These are phyloP conservation scores for Persicaria maculosa DNA, from an alignment of 148 eudicot genomes.

Conservation along the genomic window DNA sequence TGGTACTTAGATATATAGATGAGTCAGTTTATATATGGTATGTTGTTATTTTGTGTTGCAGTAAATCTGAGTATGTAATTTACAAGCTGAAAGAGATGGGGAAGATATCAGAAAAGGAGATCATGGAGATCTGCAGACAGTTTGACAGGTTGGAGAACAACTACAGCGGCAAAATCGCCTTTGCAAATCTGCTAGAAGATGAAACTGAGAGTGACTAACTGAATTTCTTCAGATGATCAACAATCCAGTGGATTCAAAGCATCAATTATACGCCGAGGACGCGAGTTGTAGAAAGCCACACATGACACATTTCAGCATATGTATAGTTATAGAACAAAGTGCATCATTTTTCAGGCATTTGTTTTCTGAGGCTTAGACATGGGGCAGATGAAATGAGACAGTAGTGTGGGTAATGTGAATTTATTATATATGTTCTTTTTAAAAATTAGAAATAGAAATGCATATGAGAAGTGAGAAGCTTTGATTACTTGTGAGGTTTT, in stretches of 20 bases:
- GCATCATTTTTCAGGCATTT: neutral
- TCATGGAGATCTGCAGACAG: conserved; percentile 38
- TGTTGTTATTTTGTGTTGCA: conserved; percentile 23
- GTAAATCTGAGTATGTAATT: conserved; percentile 56
- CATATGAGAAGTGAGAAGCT: neutral
- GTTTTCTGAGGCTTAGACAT: neutral
- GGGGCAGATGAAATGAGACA: neutral
- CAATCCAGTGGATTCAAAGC: neutral
- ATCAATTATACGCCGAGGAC: neutral
- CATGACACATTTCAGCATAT: neutral
- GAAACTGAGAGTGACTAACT: conserved; percentile 8
- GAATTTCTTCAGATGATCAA: neutral
- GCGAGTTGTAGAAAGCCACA: too few relatives aligned
- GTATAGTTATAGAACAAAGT: neutral
- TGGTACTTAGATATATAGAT: too few relatives aligned
- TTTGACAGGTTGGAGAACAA: conserved; percentile 43
- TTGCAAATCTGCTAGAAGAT: conserved; percentile 35
- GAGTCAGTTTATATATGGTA: neutral
- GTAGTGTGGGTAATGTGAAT: too few relatives aligned
- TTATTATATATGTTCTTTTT: neutral
- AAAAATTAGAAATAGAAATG: neutral
- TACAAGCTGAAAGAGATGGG: conserved; percentile 72
- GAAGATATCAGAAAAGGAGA: conserved; percentile 39
- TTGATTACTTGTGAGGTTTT: neutral
- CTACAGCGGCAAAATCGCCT: conserved; percentile 40